phyloP scores from a whole-genome alignment of 2,329 filamentous ascomycete species.

The Torrubiella hemipterigena region DNA sequence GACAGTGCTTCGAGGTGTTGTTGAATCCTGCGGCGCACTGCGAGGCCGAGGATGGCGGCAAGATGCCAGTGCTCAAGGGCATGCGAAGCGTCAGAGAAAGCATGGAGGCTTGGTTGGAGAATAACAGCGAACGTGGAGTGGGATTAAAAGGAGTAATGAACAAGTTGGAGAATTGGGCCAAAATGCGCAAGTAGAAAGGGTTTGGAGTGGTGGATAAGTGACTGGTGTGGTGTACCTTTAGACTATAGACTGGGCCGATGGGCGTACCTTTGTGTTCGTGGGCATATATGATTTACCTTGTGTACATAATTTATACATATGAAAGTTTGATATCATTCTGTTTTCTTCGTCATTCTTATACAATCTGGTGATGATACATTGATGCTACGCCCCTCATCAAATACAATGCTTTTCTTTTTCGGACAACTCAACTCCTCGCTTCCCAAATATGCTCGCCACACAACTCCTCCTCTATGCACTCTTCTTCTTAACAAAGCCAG shows the following conservation, averaged over 20 bases:
- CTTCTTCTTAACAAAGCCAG: not conserved
- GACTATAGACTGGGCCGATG: too few species aligned
- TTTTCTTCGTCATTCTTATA: too few species aligned
- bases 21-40: constrained; percentile 66
- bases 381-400: too few species aligned
- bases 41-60: constrained; percentile 51
- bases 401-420: too few species aligned
- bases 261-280: too few species aligned
- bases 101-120: constrained; percentile 78
- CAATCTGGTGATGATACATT: too few species aligned
- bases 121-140: constrained; percentile 70
- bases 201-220: too few species aligned
- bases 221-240: too few species aligned
- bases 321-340: constrained; percentile 1
- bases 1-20: constrained; percentile 67
- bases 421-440: too few species aligned
- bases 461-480: not conserved
- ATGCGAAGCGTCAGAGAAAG: constrained; percentile 57
- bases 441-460: too few species aligned
- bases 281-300: too few species aligned
- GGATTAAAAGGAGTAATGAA: constrained; percentile 58
- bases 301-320: constrained; percentile 1
- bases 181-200: constrained; percentile 16
- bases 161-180: constrained; percentile 44
- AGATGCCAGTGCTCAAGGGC: constrained; percentile 60